Percentiles rank a stretch among this genome's conserved stretches.
Evolutionary conservation across 257 asterid species (phyloP).

Genomic region (Solanum microdontum): DNA sequence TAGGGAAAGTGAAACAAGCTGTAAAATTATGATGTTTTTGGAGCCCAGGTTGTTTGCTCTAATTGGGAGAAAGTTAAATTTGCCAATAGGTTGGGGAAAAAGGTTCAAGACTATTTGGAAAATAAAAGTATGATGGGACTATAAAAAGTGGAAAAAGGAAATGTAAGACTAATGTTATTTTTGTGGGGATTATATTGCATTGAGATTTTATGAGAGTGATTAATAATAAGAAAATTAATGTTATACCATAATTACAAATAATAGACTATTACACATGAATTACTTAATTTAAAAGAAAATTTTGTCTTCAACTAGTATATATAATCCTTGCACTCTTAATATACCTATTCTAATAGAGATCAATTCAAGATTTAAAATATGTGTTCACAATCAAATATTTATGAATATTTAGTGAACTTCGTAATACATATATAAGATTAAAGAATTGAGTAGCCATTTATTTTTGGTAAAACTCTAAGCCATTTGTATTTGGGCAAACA

Average conservation of each 20-base stretch:
- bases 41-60: not conserved
- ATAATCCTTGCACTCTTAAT: not conserved
- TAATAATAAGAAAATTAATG: not conserved
- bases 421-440: not conserved
- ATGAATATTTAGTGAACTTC: not conserved
- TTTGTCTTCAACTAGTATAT: not conserved
- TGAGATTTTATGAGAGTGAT: not conserved
- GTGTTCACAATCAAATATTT: too few relatives aligned
- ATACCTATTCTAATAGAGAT: not conserved
- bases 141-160: not conserved
- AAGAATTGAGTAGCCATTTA: too few relatives aligned
- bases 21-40: not conserved
- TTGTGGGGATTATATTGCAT: not conserved
- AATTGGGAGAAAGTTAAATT: not conserved
- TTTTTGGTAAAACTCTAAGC: too few relatives aligned
- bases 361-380: not conserved
- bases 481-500: not conserved
- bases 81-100: not conserved
- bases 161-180: not conserved
- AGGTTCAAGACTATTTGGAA: not conserved
- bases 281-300: not conserved
- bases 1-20: not conserved
- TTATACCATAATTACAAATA: not conserved
- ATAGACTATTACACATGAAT: not conserved
- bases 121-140: not conserved